These are phyloP conservation scores for Sisymbrium irio DNA, from an alignment of 345 rosid species.

Conservation along the genomic window DNA sequence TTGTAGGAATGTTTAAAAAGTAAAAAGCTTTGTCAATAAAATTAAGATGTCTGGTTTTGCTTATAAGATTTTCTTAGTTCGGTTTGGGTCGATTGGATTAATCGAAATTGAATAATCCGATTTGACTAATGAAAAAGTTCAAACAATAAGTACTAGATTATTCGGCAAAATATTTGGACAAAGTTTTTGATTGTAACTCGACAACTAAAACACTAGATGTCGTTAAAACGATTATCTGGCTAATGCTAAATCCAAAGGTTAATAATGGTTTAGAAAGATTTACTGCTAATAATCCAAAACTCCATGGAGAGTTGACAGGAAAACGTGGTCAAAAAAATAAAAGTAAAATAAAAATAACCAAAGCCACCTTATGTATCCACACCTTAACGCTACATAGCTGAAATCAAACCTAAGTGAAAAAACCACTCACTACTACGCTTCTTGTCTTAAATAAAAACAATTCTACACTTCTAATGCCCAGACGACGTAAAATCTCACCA, in stretches of 20 bases:
- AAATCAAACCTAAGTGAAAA: slow-evolving; percentile 22
- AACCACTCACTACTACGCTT: slow-evolving; percentile 14
- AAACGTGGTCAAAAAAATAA: neutral
- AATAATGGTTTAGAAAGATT: neutral
- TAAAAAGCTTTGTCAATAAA: neutral
- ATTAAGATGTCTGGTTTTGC: too few species aligned
- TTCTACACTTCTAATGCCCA: slow-evolving; percentile 24
- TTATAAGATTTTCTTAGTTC: neutral
- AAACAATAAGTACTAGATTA: too few species aligned
- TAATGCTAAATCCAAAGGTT: neutral
- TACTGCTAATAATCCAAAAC: neutral
- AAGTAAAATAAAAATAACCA: slow-evolving; percentile 5
- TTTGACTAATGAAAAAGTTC: neutral
- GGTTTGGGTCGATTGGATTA: neutral
- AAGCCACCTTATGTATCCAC: slow-evolving; percentile 7
- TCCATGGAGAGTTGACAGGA: neutral
- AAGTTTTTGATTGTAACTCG: neutral
- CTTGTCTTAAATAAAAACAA: slow-evolving; percentile 27
- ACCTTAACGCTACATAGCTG: slow-evolving; percentile 17
- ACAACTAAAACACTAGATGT: neutral
- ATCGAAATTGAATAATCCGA: neutral
- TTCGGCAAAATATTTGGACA: neutral
- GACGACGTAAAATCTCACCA: slow-evolving; percentile 12
- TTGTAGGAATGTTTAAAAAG: neutral
- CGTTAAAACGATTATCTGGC: neutral